Evolutionary conservation across 805 yeast species (phyloP), one percentile per base, ranked within the genome.

Genomic region (Tetrapisispora taiwanensis): DNA sequence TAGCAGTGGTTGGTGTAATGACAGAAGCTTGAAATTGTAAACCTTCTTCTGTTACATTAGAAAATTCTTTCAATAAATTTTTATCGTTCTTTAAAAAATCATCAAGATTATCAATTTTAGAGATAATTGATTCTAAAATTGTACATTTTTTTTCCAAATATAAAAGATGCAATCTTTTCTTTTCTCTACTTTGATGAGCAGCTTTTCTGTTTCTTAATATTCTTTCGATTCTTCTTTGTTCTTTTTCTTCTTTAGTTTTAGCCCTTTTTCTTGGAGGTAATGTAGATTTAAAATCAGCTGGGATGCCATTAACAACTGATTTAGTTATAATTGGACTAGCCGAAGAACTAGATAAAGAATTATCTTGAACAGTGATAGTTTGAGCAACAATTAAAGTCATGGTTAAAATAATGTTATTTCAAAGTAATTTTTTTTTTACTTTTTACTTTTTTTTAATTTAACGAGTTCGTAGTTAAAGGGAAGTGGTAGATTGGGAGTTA

Each of bases 211-310:
- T 90, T 62, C 98, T 76, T 55, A 90, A 71, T 41, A 92, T 89
- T 42, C 98, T 73, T 67, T 92, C 97, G 44, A 89, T 79, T 39
- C 96, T 76, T 52, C 97, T 81, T 68, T 90, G 97, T 65, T 92
- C 97, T 69, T 90, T 92, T 68, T 90, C 97, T 67, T 89, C 96
- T 53, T 84, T 77, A 35, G 98, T 92, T 73, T 84, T 87, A 7
- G 98, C 97, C 54, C 97, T 78, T 71, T 92, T 92, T 52, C 97
- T 77, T 43, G 97, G 97, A 27, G 97, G 96, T 47, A 90, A 70
- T 19, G 87, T 61, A 4, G 73, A 53, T 47, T 70, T 70, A 53
- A 70, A 68, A 51, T 63, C 57, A 2, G 55, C 39, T 28, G 72
- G 70, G 15, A 68, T 66, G 8, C 46, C 48, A 42, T 36, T 42